phyloP scores from a whole-genome alignment of 768 basidiomycete species.

The Rhizopogon roseolus region DNA sequence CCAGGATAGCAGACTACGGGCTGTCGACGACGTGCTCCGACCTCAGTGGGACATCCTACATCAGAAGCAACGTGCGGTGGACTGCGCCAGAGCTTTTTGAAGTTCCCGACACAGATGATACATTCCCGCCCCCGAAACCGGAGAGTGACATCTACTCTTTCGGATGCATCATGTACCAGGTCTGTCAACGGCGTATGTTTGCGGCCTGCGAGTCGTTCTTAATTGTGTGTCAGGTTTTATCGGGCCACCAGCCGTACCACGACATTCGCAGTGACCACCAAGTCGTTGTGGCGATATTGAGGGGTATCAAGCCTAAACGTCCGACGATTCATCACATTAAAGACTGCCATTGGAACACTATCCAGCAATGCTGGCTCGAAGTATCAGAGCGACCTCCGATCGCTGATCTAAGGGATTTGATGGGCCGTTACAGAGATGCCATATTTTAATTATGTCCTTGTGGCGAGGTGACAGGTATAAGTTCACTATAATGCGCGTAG shows the following conservation, averaged over 20 bases:
- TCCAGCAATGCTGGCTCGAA: constrained; percentile 2
- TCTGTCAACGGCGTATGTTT: neutral
- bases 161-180: too few relatives aligned
- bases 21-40: constrained; percentile 23
- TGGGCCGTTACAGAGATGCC: neutral
- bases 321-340: neutral
- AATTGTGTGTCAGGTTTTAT: neutral
- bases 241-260: constrained; percentile 14
- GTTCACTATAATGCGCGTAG: too few relatives aligned
- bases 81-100: constrained; percentile 35
- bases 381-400: neutral
- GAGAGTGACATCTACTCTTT: too few relatives aligned
- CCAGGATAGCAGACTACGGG: constrained; percentile 38
- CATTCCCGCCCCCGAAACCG: neutral
- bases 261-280: constrained; percentile 8
- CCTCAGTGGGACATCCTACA: constrained; percentile 21
- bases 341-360: constrained; percentile 2
- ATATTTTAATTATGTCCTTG: neutral
- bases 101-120: constrained; percentile 8
- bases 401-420: neutral
- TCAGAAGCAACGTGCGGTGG: constrained; percentile 40
- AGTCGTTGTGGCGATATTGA: constrained; percentile 1
- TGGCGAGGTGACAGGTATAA: too few relatives aligned
- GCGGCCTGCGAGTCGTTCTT: too few relatives aligned
- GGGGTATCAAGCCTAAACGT: constrained; percentile 1